Base-by-base conservation (phyloP, 192 early-diverging fungal genomes). In the Spizellomyces punctatus region DNA sequence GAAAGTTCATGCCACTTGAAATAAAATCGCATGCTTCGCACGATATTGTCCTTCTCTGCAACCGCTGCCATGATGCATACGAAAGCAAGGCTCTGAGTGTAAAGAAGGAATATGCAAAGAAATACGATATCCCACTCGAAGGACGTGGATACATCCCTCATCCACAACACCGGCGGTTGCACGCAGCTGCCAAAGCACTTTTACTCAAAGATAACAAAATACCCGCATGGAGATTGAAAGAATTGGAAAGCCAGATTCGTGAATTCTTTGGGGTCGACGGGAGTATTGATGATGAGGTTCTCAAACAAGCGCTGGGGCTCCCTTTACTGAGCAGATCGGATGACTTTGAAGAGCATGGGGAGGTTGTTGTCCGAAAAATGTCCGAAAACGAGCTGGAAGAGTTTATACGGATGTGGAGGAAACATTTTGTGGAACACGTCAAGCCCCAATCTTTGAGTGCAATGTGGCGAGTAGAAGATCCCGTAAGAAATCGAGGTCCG, bases 41-140 rank as follows among this genome's bases (percentile, higher is more conserved):
- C 45, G 72, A 74, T 42, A 58, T 74, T 12, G 64, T 74, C 5
- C 64, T 67, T 10, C 48, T 74, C 10, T 74, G 72, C 46, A 65
- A 67, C 6, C 36, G 9, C 12, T 74, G 72, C 45, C 72, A 74
- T 54, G 46, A 66, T 17, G 45, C 10, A 8, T 74, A 74, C 46
- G 72, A 66, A 58, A 43, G 5, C 4, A 63, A 74, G 44, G 72
- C 63, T 8, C 10, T 19, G n/a, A 22, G 19, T 0, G 14, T 66
- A 10, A 66, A 67, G 45, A 14, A 48, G 7, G 2, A 36, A 36
- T 14, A 60, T 12, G 52, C 55, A 21, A 27, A 57, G 50, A 56
- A 12, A 21, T 58, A 60, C 41, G 22, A 67, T 10, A 58, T 58
- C 27, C 72, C 72, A 17, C 45, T 74, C 6, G 46, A 74, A 9